phyloP scores from a whole-genome alignment of 768 basidiomycete species.

The Rhodotorula babjevae region DNA sequence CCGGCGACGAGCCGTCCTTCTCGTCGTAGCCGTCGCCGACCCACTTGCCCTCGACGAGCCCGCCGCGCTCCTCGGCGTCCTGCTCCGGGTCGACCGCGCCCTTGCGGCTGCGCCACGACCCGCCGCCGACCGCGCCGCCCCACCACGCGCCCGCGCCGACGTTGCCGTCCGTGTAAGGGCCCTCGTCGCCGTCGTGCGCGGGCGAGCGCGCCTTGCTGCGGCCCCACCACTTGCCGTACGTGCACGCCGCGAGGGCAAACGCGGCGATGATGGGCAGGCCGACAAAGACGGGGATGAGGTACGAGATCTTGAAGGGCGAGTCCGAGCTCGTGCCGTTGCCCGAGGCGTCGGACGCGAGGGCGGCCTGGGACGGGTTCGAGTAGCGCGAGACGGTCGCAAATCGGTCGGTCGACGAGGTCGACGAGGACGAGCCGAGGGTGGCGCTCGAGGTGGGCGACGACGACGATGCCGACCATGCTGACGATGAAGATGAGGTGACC shows the following conservation, averaged over 20 bases:
- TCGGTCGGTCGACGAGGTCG: neutral
- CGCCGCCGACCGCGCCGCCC: neutral
- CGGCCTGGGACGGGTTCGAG: neutral
- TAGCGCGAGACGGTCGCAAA: slow-evolving; percentile 1
- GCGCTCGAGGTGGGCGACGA: neutral
- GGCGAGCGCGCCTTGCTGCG: neutral
- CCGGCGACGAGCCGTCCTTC: slow-evolving; percentile 10
- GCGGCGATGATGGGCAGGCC: slow-evolving; percentile 18
- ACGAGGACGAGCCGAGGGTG: neutral
- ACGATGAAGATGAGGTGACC: neutral
- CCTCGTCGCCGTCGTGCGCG: neutral
- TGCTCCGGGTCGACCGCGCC: neutral
- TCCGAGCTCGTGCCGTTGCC: neutral
- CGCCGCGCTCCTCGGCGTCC: slow-evolving; percentile 15
- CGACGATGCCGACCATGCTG: neutral
- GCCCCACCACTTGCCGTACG: slow-evolving; percentile 33
- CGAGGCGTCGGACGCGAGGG: neutral
- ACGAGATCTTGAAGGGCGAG: slow-evolving; percentile 24
- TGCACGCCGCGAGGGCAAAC: slow-evolving; percentile 20
- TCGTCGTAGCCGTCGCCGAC: neutral
- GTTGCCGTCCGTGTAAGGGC: neutral
- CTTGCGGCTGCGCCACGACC: neutral
- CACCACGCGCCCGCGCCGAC: slow-evolving; percentile 2
- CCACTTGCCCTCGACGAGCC: slow-evolving; percentile 9
- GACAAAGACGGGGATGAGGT: slow-evolving; percentile 35